Conservation (phyloP, 176 grass and related monocot species). For the Poa pratensis region DNA sequence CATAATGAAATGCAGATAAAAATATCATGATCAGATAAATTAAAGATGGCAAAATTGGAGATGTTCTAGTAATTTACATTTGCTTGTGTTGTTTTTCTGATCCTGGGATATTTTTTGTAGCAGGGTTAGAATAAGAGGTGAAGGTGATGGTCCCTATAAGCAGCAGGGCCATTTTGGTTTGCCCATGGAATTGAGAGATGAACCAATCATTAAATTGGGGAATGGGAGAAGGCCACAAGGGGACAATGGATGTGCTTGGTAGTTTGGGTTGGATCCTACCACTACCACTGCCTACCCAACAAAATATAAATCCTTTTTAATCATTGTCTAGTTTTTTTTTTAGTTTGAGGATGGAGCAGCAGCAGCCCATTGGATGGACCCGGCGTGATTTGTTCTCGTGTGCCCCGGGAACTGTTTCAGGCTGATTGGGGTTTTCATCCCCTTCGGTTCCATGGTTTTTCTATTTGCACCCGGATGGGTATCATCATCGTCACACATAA, state of each 20-base stretch:
- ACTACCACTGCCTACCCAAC: neutral
- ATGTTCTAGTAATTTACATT: neutral
- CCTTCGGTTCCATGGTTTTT: constrained; percentile 18
- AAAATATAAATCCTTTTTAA: neutral
- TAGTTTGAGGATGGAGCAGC: constrained; percentile 15
- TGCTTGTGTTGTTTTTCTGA: constrained; percentile 34
- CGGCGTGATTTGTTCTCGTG: constrained; percentile 38
- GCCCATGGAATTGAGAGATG: constrained; percentile 63
- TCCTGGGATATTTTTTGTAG: constrained; percentile 11
- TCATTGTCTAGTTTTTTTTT: constrained; percentile 25
- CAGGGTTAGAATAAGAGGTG: constrained; percentile 11
- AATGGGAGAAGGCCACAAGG: constrained; percentile 34
- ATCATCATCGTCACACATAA: neutral
- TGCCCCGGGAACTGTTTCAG: neutral
- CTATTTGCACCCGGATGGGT: neutral
- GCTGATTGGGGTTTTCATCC: constrained; percentile 48
- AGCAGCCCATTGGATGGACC: constrained; percentile 55
- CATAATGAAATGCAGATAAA: neutral
- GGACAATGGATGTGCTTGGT: constrained; percentile 60
- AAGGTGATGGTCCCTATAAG: constrained; percentile 61
- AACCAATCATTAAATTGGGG: constrained; percentile 69
- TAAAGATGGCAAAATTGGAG: no score
- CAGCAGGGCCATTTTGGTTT: constrained; percentile 60
- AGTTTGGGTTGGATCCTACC: constrained; percentile 55
- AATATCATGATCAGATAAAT: no score